Conservation (phyloP, 2,329 filamentous ascomycete genomes). For the Trichoderma polysporum region DNA sequence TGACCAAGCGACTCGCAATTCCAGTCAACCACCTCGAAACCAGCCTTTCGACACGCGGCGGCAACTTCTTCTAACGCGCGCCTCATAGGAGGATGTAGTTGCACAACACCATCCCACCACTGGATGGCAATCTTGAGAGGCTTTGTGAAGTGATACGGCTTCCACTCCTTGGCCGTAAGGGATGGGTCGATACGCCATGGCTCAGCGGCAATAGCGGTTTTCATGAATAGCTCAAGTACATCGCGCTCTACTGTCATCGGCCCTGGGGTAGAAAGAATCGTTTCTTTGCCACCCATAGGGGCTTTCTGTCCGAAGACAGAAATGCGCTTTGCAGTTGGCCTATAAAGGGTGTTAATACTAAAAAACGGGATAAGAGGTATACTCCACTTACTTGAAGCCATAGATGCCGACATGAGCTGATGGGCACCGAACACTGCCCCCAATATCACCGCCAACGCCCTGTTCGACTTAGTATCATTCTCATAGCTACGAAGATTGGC, state of each 20-base stretch:
- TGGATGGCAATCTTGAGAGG: constrained; percentile 62
- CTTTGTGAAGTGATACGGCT: constrained; percentile 32
- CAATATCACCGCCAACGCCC: constrained; percentile 44
- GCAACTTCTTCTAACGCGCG: constrained; percentile 57
- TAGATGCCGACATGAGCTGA: constrained; percentile 31
- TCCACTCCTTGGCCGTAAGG: constrained; percentile 37
- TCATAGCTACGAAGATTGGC: not conserved
- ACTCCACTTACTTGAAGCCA: constrained; percentile 6
- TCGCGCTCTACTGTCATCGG: constrained; percentile 39
- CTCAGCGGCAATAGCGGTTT: constrained; percentile 31
- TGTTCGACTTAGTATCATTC: not conserved
- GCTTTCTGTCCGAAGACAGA: constrained; percentile 29
- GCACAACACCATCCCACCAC: constrained; percentile 58
- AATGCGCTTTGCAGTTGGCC: constrained; percentile 33
- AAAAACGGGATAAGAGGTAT: not conserved
- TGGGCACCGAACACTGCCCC: constrained; percentile 41
- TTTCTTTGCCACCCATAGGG: constrained; percentile 38
- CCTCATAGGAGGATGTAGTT: constrained; percentile 58
- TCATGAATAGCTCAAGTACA: constrained; percentile 38
- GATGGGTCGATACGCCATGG: constrained; percentile 38
- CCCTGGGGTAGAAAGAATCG: constrained; percentile 34
- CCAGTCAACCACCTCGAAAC: constrained; percentile 55
- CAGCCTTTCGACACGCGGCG: constrained; percentile 46
- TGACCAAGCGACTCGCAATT: constrained; percentile 53
- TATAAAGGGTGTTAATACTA: not conserved